Conservation (phyloP, 176 grass and related monocot genomes). For the Musa beccarii region DNA sequence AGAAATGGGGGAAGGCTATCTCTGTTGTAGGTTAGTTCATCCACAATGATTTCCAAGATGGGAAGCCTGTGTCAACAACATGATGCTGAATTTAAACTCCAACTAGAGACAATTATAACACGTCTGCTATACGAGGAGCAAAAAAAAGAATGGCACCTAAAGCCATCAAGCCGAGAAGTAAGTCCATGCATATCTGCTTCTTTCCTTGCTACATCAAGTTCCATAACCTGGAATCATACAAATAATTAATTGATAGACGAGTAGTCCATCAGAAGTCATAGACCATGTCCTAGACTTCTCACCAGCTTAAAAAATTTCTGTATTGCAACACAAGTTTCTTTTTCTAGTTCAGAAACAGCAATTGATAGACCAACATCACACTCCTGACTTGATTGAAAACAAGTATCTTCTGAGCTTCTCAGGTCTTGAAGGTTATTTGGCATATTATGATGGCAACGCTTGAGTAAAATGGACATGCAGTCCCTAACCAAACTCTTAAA, state of each 20-base stretch:
- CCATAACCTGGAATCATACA: slow-evolving; percentile 50
- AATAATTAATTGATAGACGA: background rate
- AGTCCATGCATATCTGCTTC: slow-evolving; percentile 59
- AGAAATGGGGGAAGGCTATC: slow-evolving; percentile 64
- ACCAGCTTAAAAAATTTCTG: slow-evolving; percentile 69
- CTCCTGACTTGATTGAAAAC: slow-evolving; percentile 33
- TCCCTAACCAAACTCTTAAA: slow-evolving; percentile 65
- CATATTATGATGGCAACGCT: slow-evolving; percentile 29
- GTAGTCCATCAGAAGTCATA: background rate
- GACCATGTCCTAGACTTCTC: slow-evolving; percentile 20
- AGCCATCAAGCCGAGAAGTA: slow-evolving; percentile 69
- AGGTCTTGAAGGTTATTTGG: slow-evolving; percentile 26
- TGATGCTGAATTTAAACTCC: background rate
- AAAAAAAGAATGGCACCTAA: slow-evolving; percentile 35
- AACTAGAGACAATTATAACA: background rate
- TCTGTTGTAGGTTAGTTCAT: slow-evolving; percentile 76
- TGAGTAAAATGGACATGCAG: slow-evolving; percentile 54
- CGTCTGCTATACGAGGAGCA: too few species aligned
- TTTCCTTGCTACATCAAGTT: slow-evolving; percentile 64
- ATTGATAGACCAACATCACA: slow-evolving; percentile 37
- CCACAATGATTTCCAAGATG: slow-evolving; percentile 79
- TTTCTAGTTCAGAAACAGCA: slow-evolving; percentile 46
- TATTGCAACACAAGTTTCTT: slow-evolving; percentile 40
- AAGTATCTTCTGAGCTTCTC: slow-evolving; percentile 32
- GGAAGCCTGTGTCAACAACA: slow-evolving; percentile 44